Evolutionary conservation across 1,139 yeast species (phyloP).

Genomic region (Lodderomyces jiufengensis): DNA sequence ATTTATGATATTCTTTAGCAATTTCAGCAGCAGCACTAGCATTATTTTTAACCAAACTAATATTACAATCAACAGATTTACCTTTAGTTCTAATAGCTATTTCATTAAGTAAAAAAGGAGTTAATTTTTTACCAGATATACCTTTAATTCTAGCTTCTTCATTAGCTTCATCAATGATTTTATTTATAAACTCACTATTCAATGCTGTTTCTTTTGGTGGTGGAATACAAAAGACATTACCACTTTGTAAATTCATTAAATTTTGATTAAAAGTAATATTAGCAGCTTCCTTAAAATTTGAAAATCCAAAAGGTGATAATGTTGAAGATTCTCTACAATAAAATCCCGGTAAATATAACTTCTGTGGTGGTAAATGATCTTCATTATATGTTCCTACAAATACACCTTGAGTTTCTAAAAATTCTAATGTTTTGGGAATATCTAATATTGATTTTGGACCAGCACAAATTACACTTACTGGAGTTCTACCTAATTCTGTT

Average conservation of each 20-base stretch:
- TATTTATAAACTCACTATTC: slow-evolving; percentile 48
- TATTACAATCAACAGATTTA: slow-evolving; percentile 64
- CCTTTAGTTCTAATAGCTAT: slow-evolving; percentile 70
- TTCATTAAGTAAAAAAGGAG: slow-evolving; percentile 70
- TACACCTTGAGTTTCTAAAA: slow-evolving; percentile 83
- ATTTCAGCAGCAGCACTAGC: slow-evolving; percentile 67
- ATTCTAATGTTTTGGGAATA: slow-evolving; percentile 77
- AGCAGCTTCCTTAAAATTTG: slow-evolving; percentile 57
- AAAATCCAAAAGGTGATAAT: slow-evolving; percentile 62
- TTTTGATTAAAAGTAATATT: slow-evolving; percentile 50
- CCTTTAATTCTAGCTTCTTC: slow-evolving; percentile 51
- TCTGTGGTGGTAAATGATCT: slow-evolving; percentile 16
- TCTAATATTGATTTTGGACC: slow-evolving; percentile 89
- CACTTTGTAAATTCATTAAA: slow-evolving; percentile 54
- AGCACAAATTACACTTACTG: slow-evolving; percentile 84
- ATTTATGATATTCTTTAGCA: slow-evolving; percentile 39
- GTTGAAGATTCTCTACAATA: slow-evolving; percentile 76
- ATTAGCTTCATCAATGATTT: slow-evolving; percentile 57
- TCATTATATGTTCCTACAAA: slow-evolving; percentile 52
- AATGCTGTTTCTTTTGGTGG: slow-evolving; percentile 68
- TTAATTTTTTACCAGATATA: slow-evolving; percentile 66
- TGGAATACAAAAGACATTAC: slow-evolving; percentile 77
- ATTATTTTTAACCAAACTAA: slow-evolving; percentile 74
- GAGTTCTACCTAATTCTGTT: slow-evolving; percentile 78
- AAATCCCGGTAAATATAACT: slow-evolving; percentile 70